Evolutionary conservation across 148 eudicot species (phyloP).

Genomic region (Camellia granthamiana): DNA sequence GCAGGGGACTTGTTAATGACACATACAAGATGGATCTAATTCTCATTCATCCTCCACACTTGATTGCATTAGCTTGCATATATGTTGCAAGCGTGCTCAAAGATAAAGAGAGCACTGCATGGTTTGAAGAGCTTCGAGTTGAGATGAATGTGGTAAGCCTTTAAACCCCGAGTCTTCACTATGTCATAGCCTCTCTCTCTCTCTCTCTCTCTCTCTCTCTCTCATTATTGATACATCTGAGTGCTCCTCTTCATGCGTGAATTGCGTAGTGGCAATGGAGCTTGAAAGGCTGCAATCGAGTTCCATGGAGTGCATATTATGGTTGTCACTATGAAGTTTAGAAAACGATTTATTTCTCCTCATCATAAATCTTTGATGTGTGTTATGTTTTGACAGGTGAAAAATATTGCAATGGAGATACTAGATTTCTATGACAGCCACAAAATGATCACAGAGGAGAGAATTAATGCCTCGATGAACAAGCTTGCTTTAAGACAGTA

Average conservation of each 20-base stretch:
- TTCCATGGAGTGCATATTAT: not conserved
- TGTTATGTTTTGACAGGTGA: conserved; percentile 53
- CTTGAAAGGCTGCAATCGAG: not conserved
- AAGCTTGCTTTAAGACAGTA: conserved; percentile 51
- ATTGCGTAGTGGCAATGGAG: not conserved
- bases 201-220: not conserved
- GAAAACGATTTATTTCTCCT: not conserved
- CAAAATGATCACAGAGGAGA: conserved; percentile 66
- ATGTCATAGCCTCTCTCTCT: not conserved
- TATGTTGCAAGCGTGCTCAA: conserved; percentile 84
- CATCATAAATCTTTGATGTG: not conserved
- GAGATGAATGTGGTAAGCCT: conserved; percentile 90
- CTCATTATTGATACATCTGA: not conserved
- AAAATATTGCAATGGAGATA: conserved; percentile 94
- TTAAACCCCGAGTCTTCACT: not conserved
- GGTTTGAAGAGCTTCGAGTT: conserved; percentile 99
- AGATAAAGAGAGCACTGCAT: conserved; percentile 82
- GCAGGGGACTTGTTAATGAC: conserved; percentile 96
- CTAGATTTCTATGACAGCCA: conserved; percentile 82
- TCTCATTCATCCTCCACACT: conserved; percentile 89
- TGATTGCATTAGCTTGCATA: conserved; percentile 94
- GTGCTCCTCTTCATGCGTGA: not conserved
- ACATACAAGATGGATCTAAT: conserved; percentile 98
- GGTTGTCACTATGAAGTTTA: not conserved
- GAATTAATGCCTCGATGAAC: conserved; percentile 56